These are phyloP conservation scores for Crucihimalaya himalaica DNA, from an alignment of 345 rosid genomes.

Conservation along the genomic window DNA sequence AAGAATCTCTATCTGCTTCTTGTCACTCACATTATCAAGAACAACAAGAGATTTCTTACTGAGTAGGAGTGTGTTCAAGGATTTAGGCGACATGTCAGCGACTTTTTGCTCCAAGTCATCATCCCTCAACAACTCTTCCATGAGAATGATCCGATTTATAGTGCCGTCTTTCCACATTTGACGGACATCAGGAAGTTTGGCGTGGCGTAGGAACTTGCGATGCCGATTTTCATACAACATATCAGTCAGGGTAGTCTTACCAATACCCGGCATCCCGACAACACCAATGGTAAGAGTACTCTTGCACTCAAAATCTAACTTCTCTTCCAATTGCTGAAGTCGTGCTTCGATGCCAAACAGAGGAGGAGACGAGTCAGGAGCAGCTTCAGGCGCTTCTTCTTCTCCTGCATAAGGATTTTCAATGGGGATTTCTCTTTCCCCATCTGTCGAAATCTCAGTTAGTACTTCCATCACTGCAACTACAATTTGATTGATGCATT, in stretches of 20 bases:
- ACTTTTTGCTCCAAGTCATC: background rate
- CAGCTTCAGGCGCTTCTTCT: background rate
- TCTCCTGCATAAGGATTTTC: background rate
- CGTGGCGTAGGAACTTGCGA: background rate
- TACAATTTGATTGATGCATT: background rate
- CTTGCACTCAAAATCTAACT: background rate
- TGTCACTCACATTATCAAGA: slow-evolving; percentile 19
- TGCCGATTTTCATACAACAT: background rate
- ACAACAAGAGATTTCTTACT: background rate
- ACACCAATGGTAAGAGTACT: slow-evolving; percentile 7
- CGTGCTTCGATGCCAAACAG: slow-evolving; percentile 22
- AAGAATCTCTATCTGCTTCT: slow-evolving; percentile 18
- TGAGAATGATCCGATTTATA: background rate
- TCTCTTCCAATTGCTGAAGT: slow-evolving; percentile 2
- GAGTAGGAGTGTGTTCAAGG: background rate
- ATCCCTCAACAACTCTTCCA: background rate
- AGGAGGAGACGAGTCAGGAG: background rate
- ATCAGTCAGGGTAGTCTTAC: slow-evolving; percentile 7
- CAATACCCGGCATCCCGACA: slow-evolving; percentile 31
- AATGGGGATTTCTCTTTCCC: background rate
- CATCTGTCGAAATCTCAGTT: background rate
- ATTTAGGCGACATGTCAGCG: background rate
- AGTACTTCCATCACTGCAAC: background rate
- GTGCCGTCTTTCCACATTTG: background rate
- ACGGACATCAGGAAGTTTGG: background rate